phyloP scores from a whole-genome alignment of 495 filamentous ascomycete genomes.

The Aspergillus sclerotiicarbonarius region DNA sequence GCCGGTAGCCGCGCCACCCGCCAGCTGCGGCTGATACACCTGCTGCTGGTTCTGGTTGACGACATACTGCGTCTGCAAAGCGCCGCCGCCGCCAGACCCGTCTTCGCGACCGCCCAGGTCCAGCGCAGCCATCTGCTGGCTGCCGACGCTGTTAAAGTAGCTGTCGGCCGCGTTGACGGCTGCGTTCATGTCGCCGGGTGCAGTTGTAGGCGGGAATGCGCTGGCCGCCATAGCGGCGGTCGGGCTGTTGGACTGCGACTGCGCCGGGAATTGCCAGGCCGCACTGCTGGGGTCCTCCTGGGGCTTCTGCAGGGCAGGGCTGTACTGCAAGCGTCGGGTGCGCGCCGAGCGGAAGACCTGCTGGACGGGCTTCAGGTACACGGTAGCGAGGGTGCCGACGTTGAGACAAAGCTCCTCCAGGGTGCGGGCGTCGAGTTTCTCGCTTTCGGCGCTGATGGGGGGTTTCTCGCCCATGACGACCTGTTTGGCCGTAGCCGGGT shows the following conservation, averaged over 20 bases:
- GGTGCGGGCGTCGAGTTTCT: constrained; percentile 87
- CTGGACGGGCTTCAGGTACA: constrained; percentile 96
- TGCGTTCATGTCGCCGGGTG: constrained; percentile 52
- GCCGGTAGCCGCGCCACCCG: constrained; percentile 47
- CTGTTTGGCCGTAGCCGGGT: constrained; percentile 79
- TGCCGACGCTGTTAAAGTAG: constrained; percentile 75
- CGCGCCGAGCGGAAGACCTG: constrained; percentile 94
- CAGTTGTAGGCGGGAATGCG: constrained; percentile 23
- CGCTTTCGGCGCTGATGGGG: constrained; percentile 92
- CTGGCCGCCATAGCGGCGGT: constrained; percentile 16
- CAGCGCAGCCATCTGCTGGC: constrained; percentile 68
- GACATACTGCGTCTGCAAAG: constrained; percentile 47
- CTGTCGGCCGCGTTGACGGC: constrained; percentile 81
- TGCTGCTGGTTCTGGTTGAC: constrained; percentile 56
- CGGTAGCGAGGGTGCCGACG: constrained; percentile 92
- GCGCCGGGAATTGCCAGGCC: constrained; percentile 30
- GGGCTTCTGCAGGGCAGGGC: constrained; percentile 79
- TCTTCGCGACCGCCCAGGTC: constrained; percentile 52
- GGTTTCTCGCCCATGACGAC: constrained; percentile 98
- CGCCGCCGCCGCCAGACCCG: constrained; percentile 36
- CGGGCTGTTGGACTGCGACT: constrained; percentile 12
- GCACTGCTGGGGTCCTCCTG: constrained; percentile 45
- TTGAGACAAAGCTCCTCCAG: constrained; percentile 97
- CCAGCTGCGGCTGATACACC: constrained; percentile 50
- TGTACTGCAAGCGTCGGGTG: constrained; percentile 70